phyloP scores from a whole-genome alignment of 2,329 filamentous ascomycete genomes.

The Exophiala calicioides region DNA sequence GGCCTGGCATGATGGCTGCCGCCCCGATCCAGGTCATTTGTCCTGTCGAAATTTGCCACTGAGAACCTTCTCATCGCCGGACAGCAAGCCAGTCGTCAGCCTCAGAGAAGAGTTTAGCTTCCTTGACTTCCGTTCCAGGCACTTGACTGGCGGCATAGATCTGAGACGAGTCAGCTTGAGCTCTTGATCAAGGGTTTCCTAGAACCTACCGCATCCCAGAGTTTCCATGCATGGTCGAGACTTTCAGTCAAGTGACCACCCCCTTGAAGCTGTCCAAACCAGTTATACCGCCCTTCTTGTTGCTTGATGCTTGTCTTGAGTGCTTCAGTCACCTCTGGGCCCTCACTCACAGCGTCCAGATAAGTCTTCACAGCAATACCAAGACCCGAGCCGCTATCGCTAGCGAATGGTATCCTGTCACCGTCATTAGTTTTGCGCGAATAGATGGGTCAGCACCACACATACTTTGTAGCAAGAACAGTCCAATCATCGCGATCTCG shows the following conservation, averaged over 20 bases:
- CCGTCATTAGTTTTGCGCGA: constrained; percentile 21
- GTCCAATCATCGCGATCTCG: constrained; percentile 68
- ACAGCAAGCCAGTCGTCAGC: constrained; percentile 59
- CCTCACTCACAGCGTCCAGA: constrained; percentile 41
- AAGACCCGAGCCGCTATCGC: constrained; percentile 48
- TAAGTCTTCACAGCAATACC: constrained; percentile 52
- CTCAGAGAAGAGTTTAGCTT: constrained; percentile 58
- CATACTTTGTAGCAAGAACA: constrained; percentile 72
- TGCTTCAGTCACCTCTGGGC: constrained; percentile 20
- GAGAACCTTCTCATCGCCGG: constrained; percentile 28
- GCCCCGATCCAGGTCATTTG: no score
- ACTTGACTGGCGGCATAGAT: constrained; percentile 60
- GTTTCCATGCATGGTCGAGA: constrained; percentile 59
- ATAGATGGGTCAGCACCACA: constrained; percentile 17
- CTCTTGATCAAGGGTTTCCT: no score
- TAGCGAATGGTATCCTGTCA: constrained; percentile 45
- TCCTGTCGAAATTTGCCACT: no score
- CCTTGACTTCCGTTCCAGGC: constrained; percentile 54
- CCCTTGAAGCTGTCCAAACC: constrained; percentile 28
- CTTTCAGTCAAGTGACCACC: constrained; percentile 50
- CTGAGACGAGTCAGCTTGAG: constrained; percentile 35
- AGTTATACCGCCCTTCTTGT: constrained; percentile 28
- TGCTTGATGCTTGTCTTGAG: constrained; percentile 28
- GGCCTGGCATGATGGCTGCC: no score
- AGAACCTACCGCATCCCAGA: constrained; percentile 67